Evolutionary conservation across 192 early-diverging fungal species (phyloP).

Genomic region (Oehlia diaphana): DNA sequence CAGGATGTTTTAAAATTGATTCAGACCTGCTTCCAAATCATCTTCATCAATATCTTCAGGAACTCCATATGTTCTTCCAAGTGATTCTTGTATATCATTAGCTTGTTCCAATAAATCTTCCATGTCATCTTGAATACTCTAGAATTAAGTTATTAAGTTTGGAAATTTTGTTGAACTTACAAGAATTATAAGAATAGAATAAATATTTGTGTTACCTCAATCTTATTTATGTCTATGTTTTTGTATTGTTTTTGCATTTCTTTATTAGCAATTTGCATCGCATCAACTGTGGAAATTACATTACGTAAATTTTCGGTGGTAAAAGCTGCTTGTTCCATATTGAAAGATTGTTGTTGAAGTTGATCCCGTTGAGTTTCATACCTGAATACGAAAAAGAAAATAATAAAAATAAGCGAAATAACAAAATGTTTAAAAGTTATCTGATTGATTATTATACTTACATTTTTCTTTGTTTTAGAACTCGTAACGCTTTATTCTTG

Average conservation of each 20-base stretch:
- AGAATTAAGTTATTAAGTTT: conserved; percentile 22
- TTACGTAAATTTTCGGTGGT: conserved; percentile 97
- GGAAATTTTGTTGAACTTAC: too few relatives aligned
- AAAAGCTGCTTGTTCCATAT: conserved; percentile 95
- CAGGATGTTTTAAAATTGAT: not conserved
- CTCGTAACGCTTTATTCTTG: conserved; percentile 88
- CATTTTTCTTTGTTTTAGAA: conserved; percentile 93
- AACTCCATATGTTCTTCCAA: conserved; percentile 88
- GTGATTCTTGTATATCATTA: conserved; percentile 95
- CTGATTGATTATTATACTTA: conserved; percentile 34
- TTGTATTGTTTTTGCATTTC: conserved; percentile 97
- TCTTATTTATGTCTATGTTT: conserved; percentile 90
- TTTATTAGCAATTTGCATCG: conserved; percentile 95
- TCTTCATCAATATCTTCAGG: conserved; percentile 96
- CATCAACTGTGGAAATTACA: conserved; percentile 94
- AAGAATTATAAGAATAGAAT: not conserved
- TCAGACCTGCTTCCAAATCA: conserved; percentile 89
- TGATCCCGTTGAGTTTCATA: conserved; percentile 94
- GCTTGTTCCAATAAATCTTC: conserved; percentile 96
- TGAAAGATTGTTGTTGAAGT: conserved; percentile 94
- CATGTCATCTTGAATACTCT: conserved; percentile 98
- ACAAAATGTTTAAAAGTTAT: too few relatives aligned
- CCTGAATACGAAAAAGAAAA: conserved; percentile 34
- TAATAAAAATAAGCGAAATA: not conserved
- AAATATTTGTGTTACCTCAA: conserved; percentile 66